phyloP scores from a whole-genome alignment of 2,329 filamentous ascomycete genomes.

The Coniochaeta sp. region DNA sequence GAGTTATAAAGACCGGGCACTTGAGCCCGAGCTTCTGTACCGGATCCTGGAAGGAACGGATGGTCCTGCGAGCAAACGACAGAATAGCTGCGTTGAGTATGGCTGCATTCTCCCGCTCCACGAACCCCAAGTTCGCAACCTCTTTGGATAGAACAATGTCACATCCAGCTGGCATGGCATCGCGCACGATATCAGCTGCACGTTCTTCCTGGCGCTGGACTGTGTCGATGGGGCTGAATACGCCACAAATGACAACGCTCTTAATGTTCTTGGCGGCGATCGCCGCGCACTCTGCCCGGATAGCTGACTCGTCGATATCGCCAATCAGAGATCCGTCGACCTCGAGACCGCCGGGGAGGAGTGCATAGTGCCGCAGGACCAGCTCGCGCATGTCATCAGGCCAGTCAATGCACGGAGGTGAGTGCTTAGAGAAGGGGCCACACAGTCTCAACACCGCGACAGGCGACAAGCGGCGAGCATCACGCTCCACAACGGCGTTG shows the following conservation, averaged over 20 bases:
- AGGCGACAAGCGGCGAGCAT: conserved; percentile 35
- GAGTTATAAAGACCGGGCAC: conserved; percentile 52
- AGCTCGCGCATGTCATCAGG: conserved; percentile 38
- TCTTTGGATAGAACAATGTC: conserved; percentile 43
- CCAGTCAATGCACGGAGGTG: conserved; percentile 45
- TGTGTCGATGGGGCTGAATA: conserved; percentile 47
- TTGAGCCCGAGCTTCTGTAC: conserved; percentile 38
- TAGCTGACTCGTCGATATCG: conserved; percentile 32
- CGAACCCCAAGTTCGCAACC: conserved; percentile 44
- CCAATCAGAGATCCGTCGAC: conserved; percentile 40
- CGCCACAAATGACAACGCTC: conserved; percentile 38
- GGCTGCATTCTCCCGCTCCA: conserved; percentile 58
- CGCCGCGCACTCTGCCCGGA: conserved; percentile 27
- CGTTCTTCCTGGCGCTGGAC: conserved; percentile 39
- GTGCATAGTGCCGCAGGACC: conserved; percentile 34
- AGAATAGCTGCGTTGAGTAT: conserved; percentile 58
- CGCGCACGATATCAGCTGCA: conserved; percentile 31
- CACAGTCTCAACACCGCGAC: conserved; percentile 49
- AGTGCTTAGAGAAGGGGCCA: conserved; percentile 43
- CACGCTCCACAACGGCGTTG: conserved; percentile 49
- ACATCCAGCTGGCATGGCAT: conserved; percentile 24
- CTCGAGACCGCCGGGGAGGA: conserved; percentile 42
- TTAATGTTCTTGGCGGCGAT: conserved; percentile 34
- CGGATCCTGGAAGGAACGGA: conserved; percentile 45
- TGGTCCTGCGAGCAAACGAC: conserved; percentile 47